Evolutionary conservation across 768 basidiomycete species (phyloP).

Genomic region (Lactarius sanguifluus): DNA sequence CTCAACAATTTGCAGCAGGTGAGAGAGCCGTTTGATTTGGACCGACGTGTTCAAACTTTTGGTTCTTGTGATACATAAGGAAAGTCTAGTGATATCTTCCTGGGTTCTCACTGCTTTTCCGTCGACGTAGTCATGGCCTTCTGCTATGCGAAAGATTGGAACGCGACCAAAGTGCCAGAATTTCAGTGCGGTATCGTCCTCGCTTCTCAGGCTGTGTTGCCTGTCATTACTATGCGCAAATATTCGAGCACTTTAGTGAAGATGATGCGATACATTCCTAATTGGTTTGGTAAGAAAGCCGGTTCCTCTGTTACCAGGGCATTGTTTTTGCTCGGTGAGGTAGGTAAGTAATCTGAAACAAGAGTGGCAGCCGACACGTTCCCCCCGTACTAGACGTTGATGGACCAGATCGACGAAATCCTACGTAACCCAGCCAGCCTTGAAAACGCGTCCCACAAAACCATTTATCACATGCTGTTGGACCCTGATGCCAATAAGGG

Average conservation of each 20-base stretch:
- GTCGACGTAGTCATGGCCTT: too few species aligned
- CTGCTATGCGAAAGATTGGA: too few species aligned
- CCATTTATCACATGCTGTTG: neutral
- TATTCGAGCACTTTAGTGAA: neutral
- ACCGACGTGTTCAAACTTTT: neutral
- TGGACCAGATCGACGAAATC: neutral
- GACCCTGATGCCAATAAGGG: neutral
- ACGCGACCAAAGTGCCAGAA: neutral
- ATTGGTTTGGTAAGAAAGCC: neutral
- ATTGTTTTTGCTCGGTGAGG: neutral
- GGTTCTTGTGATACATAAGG: constrained; percentile 1
- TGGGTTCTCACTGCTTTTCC: neutral
- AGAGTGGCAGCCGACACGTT: neutral
- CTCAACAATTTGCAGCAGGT: neutral
- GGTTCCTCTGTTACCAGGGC: neutral
- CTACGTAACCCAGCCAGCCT: neutral
- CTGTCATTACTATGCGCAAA: neutral
- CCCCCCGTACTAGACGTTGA: neutral
- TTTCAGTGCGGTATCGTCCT: neutral
- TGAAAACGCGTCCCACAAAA: neutral
- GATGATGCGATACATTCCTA: neutral
- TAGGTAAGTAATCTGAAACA: neutral
- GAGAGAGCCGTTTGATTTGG: too few species aligned
- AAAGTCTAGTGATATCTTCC: constrained; percentile 1
- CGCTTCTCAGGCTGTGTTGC: neutral